Evolutionary conservation across 768 basidiomycete genomes (phyloP).

Genomic region (Chalciporus piperatus): DNA sequence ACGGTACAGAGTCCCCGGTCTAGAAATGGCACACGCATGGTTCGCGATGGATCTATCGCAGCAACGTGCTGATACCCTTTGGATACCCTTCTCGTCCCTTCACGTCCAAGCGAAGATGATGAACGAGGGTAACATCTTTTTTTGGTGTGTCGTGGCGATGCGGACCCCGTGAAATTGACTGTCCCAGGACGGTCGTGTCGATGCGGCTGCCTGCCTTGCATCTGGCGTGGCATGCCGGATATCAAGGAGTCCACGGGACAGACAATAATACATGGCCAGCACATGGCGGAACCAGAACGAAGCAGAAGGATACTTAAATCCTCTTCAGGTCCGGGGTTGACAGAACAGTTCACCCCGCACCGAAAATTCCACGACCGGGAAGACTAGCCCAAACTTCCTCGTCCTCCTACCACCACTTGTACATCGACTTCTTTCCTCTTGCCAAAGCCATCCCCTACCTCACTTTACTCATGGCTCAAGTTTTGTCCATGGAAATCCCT

Average conservation of each 20-base stretch:
- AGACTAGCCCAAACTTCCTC: background rate
- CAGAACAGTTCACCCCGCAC: slow-evolving; percentile 7
- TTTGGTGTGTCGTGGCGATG: slow-evolving; percentile 4
- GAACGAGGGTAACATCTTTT: no score
- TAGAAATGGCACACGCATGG: slow-evolving; percentile 3
- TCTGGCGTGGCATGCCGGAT: background rate
- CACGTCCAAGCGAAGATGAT: background rate
- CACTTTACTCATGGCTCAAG: slow-evolving; percentile 4
- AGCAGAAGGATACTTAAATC: slow-evolving; percentile 5
- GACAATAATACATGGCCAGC: background rate
- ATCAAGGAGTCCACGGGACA: background rate
- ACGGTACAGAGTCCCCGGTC: background rate
- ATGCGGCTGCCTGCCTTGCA: slow-evolving; percentile 3
- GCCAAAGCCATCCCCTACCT: background rate
- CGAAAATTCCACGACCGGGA: background rate
- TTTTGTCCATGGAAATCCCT: slow-evolving; percentile 2
- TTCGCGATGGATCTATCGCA: background rate
- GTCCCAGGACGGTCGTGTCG: no score
- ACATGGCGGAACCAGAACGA: slow-evolving; percentile 3
- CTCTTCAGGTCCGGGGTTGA: background rate
- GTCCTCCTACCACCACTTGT: background rate
- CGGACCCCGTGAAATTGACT: background rate
- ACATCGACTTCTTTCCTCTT: background rate
- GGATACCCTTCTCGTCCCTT: background rate
- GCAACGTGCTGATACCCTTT: background rate